Evolutionary conservation across 2,329 filamentous ascomycete genomes (phyloP).

Genomic region (Botryotinia narcissicola): DNA sequence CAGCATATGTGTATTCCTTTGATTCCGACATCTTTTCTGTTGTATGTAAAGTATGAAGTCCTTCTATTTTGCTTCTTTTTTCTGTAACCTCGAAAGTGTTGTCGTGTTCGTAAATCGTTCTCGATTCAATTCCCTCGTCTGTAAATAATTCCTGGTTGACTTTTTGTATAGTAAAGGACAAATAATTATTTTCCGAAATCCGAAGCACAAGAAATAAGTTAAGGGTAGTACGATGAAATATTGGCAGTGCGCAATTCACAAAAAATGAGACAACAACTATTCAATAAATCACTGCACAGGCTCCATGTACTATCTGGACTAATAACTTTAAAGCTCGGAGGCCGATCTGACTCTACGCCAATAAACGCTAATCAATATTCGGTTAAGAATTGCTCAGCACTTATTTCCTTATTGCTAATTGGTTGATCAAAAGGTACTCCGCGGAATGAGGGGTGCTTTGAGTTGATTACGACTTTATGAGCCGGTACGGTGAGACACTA

Average conservation of each 20-base stretch:
- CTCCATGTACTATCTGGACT: neutral
- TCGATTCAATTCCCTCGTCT: neutral
- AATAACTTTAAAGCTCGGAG: constrained; percentile 8
- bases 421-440: neutral
- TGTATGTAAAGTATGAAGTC: neutral
- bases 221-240: neutral
- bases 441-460: neutral
- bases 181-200: neutral
- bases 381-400: constrained; percentile 1
- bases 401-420: constrained; percentile 1
- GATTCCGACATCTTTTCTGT: constrained; percentile 35
- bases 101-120: constrained; percentile 4
- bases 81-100: neutral
- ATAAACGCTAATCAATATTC: neutral
- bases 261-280: constrained; percentile 5
- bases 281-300: neutral
- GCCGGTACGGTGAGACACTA: neutral
- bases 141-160: neutral
- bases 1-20: constrained; percentile 69
- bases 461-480: neutral
- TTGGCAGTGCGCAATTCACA: neutral
- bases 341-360: neutral
- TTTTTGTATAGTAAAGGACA: neutral
- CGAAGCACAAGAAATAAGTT: neutral
- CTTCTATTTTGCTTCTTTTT: neutral